Evolutionary conservation across 192 early-diverging fungal species (phyloP).

Genomic region (Coemansia sp.): DNA sequence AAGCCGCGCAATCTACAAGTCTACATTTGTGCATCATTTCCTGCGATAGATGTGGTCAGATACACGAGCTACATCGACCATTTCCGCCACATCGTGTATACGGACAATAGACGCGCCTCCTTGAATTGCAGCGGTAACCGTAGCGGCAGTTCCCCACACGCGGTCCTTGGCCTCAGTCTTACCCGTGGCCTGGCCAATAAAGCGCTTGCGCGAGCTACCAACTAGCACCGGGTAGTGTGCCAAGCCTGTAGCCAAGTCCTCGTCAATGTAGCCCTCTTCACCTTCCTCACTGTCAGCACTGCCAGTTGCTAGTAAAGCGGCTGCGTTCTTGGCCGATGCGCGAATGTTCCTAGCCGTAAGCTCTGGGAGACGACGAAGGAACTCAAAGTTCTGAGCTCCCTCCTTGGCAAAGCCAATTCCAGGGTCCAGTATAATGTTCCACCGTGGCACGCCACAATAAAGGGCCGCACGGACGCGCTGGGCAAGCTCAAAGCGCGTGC

Average conservation of each 20-base stretch:
- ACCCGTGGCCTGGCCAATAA: constrained; percentile 80
- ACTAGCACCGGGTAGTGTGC: constrained; percentile 79
- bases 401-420: constrained; percentile 98
- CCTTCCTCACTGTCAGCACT: constrained; percentile 15
- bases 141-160: constrained; percentile 88
- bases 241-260: constrained; percentile 50
- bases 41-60: constrained; percentile 71
- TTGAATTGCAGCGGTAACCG: constrained; percentile 78
- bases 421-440: constrained; percentile 98
- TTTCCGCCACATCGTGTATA: constrained; percentile 96
- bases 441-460: constrained; percentile 80
- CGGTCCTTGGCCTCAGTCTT: constrained; percentile 71
- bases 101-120: constrained; percentile 83
- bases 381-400: constrained; percentile 81
- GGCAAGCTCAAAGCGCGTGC: constrained; percentile 71
- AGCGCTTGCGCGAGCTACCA: constrained; percentile 89
- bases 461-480: constrained; percentile 71
- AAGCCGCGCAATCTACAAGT: not conserved
- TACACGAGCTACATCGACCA: constrained; percentile 85
- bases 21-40: not conserved
- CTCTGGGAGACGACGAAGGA: constrained; percentile 74
- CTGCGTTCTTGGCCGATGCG: constrained; percentile 10
- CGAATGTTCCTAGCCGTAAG: constrained; percentile 47
- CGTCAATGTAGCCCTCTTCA: constrained; percentile 49
- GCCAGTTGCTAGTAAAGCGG: not conserved